Base-by-base conservation (phyloP, 2,329 filamentous ascomycete species). In the Botrytis squamosa region DNA sequence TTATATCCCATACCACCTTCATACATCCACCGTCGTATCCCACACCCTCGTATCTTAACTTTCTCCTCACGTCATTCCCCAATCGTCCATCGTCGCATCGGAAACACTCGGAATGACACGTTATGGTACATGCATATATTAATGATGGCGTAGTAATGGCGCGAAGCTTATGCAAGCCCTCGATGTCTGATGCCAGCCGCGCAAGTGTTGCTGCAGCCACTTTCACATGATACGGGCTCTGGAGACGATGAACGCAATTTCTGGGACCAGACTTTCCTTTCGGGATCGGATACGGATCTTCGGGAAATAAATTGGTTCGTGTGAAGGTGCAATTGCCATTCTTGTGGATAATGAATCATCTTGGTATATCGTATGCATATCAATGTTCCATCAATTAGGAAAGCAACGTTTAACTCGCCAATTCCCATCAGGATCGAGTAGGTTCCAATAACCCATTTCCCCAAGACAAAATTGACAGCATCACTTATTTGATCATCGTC, bases 51-150 rank as follows among this genome's bases (percentile, higher is more conserved):
- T 40, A 57, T 57, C 52, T 33, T 18, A 33, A 18, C 22, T 25
- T 60, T 40, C 59, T 62, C 59, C 59, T 62, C 33, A 40, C 33
- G 3, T 40, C 20, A 38, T 40, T 62, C 59, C 59, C 36, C 38
- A 62, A 62, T 40, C 59, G 59, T 62, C 59, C 20, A 14, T 36
- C 22, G 14, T 38, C 46, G 65, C 44, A 22, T 67, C 65, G 65
- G 44, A 36, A 10, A 40, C 65, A 10, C 20, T 67, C 65, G 65
- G 65, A 18, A 55, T 67, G 65, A n/a, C 36, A 67, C 65, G 44
- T 33, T 38, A 38, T n/a, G 12, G 20, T 36, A 22, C 10, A 49
- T 49, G 29, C 64, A 36, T 25, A 25, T 4, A 38, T 60, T 49
- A 49, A 49, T 7, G 44, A 29, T 38, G 57, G 57, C 29, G 57